phyloP scores from a whole-genome alignment of 1,284 basidiomycete species.

The Pulveroboletus sp. region DNA sequence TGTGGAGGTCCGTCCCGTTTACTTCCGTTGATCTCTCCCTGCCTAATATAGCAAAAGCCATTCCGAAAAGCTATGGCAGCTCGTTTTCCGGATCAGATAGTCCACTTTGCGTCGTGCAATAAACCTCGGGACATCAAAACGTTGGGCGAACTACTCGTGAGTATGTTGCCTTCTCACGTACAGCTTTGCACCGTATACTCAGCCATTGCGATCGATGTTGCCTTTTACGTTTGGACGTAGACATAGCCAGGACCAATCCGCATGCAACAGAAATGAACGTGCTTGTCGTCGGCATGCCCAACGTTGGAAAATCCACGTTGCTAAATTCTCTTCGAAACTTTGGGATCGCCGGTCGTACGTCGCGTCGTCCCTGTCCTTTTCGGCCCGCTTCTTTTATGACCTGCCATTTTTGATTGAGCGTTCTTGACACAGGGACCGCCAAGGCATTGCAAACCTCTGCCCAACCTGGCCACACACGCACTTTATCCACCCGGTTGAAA shows the following conservation, averaged over 20 bases:
- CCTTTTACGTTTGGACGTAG: constrained; percentile 39
- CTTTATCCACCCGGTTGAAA: constrained; percentile 81
- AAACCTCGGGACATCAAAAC: constrained; percentile 61
- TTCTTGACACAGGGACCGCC: constrained; percentile 50
- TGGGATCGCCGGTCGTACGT: constrained; percentile 84
- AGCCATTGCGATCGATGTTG: neutral
- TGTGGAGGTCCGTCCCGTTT: constrained; percentile 62
- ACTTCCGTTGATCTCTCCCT: constrained; percentile 7
- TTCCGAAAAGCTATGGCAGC: constrained; percentile 67
- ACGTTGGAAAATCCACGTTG: constrained; percentile 96
- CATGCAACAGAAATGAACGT: constrained; percentile 79
- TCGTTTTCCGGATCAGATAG: constrained; percentile 65
- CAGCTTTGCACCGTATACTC: neutral
- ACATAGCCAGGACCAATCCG: constrained; percentile 66
- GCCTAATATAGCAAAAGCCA: constrained; percentile 47
- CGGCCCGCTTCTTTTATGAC: neutral
- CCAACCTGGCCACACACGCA: constrained; percentile 85
- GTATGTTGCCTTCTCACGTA: constrained; percentile 49
- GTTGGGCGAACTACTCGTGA: constrained; percentile 66
- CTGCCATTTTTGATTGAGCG: constrained; percentile 1
- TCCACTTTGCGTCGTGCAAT: constrained; percentile 73
- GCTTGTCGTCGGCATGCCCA: constrained; percentile 96
- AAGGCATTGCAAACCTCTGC: constrained; percentile 92
- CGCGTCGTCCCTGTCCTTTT: neutral
- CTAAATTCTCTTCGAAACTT: constrained; percentile 89